These are phyloP conservation scores for Fusarium robinianum DNA, from an alignment of 2,329 filamentous ascomycete species.

Conservation along the genomic window DNA sequence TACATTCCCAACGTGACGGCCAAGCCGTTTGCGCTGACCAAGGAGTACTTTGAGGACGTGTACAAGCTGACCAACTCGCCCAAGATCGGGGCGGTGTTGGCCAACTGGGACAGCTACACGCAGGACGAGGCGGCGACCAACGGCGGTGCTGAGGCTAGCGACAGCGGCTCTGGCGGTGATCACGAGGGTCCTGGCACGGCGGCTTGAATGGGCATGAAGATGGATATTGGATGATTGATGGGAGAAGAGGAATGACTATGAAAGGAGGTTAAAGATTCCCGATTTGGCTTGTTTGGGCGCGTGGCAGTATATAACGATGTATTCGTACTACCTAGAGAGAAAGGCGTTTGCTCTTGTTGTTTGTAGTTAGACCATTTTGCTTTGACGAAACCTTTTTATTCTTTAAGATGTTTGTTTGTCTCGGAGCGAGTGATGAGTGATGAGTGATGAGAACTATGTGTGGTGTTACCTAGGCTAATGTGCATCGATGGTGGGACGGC, in stretches of 20 bases:
- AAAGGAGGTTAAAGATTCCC: slow-evolving; percentile 30
- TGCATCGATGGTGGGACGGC: no score
- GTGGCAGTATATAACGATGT: slow-evolving; percentile 37
- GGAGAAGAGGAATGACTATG: slow-evolving; percentile 32
- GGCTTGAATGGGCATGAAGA: slow-evolving; percentile 39
- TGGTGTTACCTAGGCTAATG: not conserved
- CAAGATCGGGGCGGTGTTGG: slow-evolving; percentile 77
- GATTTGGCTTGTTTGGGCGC: slow-evolving; percentile 27
- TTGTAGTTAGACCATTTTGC: slow-evolving; percentile 33
- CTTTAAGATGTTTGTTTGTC: slow-evolving; percentile 24
- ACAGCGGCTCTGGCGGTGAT: slow-evolving; percentile 47
- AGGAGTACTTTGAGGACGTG: slow-evolving; percentile 99
- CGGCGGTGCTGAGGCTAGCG: slow-evolving; percentile 43
- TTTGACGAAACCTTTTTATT: no score
- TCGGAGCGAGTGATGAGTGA: not conserved
- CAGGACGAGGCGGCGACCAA: slow-evolving; percentile 52
- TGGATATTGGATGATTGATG: slow-evolving; percentile 18
- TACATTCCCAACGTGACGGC: slow-evolving; percentile 99
- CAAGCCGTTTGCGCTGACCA: slow-evolving; percentile 90
- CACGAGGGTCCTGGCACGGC: slow-evolving; percentile 50
- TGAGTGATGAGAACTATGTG: not conserved
- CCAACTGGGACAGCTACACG: slow-evolving; percentile 80
- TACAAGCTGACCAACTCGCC: slow-evolving; percentile 88
- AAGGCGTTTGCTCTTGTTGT: slow-evolving; percentile 31
- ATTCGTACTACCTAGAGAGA: slow-evolving; percentile 30